These are phyloP conservation scores for Telfairia occidentalis DNA, from an alignment of 331 rosid species.

Conservation along the genomic window DNA sequence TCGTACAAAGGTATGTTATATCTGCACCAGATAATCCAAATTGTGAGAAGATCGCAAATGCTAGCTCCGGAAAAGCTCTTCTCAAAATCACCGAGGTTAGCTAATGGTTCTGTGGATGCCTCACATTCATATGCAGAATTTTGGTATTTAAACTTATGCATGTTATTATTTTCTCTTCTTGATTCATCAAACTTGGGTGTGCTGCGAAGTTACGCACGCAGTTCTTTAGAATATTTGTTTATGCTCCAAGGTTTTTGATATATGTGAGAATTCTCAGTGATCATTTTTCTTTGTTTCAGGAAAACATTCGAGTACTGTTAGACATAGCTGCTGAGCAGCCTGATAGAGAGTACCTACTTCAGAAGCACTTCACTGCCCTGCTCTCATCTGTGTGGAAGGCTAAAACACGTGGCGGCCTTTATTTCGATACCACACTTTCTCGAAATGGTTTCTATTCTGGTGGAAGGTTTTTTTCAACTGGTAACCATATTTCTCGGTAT, in stretches of 20 bases:
- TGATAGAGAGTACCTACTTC: slow-evolving; percentile 66
- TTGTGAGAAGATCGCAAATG: slow-evolving; percentile 52
- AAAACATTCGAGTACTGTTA: slow-evolving; percentile 58
- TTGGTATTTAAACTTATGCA: not conserved
- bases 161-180: not conserved
- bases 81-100: slow-evolving; percentile 89
- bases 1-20: slow-evolving; percentile 65
- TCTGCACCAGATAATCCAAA: slow-evolving; percentile 49
- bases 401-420: slow-evolving; percentile 26
- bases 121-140: not conserved
- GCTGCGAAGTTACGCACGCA: not conserved
- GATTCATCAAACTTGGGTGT: not conserved
- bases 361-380: slow-evolving; percentile 78
- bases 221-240: not conserved
- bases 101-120: slow-evolving; percentile 13
- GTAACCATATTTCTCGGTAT: slow-evolving; percentile 39
- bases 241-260: not conserved
- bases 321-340: slow-evolving; percentile 77
- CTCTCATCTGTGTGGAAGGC: slow-evolving; percentile 67
- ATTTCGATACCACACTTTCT: slow-evolving; percentile 28
- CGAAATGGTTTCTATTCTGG: slow-evolving; percentile 49
- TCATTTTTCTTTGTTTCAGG: slow-evolving; percentile 38
- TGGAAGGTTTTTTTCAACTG: slow-evolving; percentile 33
- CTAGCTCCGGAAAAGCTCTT: slow-evolving; percentile 88
- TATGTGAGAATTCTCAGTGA: not conserved